These are phyloP conservation scores for Botryotinia narcissicola DNA, from an alignment of 2,329 filamentous ascomycete genomes.

Conservation along the genomic window DNA sequence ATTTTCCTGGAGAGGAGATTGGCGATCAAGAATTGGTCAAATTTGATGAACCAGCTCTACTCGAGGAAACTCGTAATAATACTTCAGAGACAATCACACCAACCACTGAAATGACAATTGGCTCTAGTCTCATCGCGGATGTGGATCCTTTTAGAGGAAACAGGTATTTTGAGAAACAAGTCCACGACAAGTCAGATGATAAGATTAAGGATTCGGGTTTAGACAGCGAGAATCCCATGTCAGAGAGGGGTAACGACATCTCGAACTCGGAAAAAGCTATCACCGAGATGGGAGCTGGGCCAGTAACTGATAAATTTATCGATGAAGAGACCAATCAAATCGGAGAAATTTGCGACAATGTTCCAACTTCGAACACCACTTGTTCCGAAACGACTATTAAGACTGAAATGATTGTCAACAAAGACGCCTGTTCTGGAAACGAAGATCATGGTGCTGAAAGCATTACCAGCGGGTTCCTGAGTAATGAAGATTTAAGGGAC, in stretches of 20 bases:
- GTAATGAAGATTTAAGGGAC: background rate
- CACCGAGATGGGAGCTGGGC: background rate
- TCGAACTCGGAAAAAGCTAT: background rate
- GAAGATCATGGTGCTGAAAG: background rate
- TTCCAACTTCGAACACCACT: background rate
- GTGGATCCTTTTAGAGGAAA: background rate
- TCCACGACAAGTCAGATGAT: background rate
- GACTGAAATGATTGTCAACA: background rate
- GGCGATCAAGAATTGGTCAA: background rate
- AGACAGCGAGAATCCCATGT: background rate
- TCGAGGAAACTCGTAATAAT: background rate
- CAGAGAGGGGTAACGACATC: background rate
- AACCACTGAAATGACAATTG: background rate
- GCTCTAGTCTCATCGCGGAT: background rate
- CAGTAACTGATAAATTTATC: background rate
- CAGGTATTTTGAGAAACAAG: background rate
- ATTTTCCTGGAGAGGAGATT: background rate
- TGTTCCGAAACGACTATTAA: background rate
- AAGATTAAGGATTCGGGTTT: background rate
- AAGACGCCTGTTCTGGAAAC: background rate
- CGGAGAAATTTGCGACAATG: background rate
- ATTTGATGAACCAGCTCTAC: background rate
- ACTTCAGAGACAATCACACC: background rate
- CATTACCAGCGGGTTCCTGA: background rate
- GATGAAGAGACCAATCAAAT: background rate